A percentile compares a stretch with the other conserved stretches of the same genome.
phyloP scores from a whole-genome alignment of 2,329 filamentous ascomycete species.

The Colletotrichum agaves region DNA sequence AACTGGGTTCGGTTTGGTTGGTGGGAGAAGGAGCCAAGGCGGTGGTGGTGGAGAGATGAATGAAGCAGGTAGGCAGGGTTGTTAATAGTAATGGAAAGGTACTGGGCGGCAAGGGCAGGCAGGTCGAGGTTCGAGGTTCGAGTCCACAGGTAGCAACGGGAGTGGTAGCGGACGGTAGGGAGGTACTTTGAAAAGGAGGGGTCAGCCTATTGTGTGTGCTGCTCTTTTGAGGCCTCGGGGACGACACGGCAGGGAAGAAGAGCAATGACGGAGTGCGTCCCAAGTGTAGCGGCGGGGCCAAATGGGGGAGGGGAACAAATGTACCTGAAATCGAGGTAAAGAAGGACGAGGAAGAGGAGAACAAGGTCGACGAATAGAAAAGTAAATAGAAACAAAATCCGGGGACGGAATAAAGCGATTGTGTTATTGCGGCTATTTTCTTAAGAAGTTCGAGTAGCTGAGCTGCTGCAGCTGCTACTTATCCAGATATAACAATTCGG shows the following conservation, averaged over 20 bases:
- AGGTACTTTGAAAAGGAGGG: slow-evolving; percentile 34
- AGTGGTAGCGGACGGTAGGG: slow-evolving; percentile 9
- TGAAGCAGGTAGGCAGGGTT: slow-evolving; percentile 2
- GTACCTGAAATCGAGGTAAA: too few relatives aligned
- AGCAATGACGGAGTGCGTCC: slow-evolving; percentile 37
- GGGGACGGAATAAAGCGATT: too few relatives aligned
- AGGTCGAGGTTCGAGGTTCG: neutral
- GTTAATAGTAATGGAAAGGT: neutral
- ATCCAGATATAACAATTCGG: slow-evolving; percentile 5
- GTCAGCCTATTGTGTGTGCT: slow-evolving; percentile 23
- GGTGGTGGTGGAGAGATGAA: slow-evolving; percentile 9
- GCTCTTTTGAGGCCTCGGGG: slow-evolving; percentile 34
- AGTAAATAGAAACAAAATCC: too few relatives aligned
- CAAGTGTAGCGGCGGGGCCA: slow-evolving; percentile 25
- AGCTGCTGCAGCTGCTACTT: too few relatives aligned
- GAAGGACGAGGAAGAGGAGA: neutral
- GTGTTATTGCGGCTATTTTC: too few relatives aligned
- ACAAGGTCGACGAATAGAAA: too few relatives aligned
- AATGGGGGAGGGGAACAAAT: neutral
- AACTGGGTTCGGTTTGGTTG: slow-evolving; percentile 19
- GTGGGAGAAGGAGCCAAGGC: slow-evolving; percentile 20
- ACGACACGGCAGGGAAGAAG: slow-evolving; percentile 36
- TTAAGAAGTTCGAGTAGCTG: too few relatives aligned
- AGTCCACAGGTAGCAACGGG: neutral
- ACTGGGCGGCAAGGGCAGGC: neutral